A percentile compares a stretch with the other conserved stretches of the same genome.
phyloP scores from a whole-genome alignment of 768 basidiomycete species.

The Rhodosporidiobolus sp. region DNA sequence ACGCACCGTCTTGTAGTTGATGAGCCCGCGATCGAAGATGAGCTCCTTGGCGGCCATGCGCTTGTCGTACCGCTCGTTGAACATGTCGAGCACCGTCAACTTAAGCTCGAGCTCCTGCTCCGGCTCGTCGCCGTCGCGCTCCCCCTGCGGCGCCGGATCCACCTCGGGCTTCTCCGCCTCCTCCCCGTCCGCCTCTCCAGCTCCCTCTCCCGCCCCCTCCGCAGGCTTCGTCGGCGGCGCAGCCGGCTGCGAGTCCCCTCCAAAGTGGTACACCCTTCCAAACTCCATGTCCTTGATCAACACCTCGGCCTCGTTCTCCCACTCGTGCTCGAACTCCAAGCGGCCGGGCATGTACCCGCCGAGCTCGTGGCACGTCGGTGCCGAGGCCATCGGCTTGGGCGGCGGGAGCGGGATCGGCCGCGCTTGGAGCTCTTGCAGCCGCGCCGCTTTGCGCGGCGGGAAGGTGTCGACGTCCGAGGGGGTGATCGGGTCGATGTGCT shows the following conservation, averaged over 20 bases:
- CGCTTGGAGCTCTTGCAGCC: slow-evolving; percentile 71
- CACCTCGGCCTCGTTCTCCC: slow-evolving; percentile 95
- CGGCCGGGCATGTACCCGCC: slow-evolving; percentile 90
- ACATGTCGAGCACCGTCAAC: slow-evolving; percentile 82
- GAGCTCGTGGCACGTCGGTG: slow-evolving; percentile 85
- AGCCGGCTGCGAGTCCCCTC: slow-evolving; percentile 65
- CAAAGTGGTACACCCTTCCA: slow-evolving; percentile 77
- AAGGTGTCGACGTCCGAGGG: slow-evolving; percentile 75
- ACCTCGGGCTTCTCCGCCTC: slow-evolving; percentile 59
- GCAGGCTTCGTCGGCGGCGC: slow-evolving; percentile 56
- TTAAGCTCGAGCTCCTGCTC: slow-evolving; percentile 81
- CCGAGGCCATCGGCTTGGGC: slow-evolving; percentile 77
- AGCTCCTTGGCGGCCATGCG: slow-evolving; percentile 78
- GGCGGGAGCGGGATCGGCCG: slow-evolving; percentile 50
- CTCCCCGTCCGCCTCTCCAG: slow-evolving; percentile 55
- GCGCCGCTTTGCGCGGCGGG: slow-evolving; percentile 78
- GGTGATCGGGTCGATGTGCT: slow-evolving; percentile 23
- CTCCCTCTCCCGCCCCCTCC: slow-evolving; percentile 63
- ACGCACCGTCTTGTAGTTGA: slow-evolving; percentile 89
- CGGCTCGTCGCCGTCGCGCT: slow-evolving; percentile 65
- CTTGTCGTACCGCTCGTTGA: slow-evolving; percentile 80
- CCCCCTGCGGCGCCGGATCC: slow-evolving; percentile 45
- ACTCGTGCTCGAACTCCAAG: slow-evolving; percentile 96
- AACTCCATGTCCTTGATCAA: slow-evolving; percentile 94
- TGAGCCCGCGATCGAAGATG: slow-evolving; percentile 83